Conservation (phyloP, 225 moss, liverwort and hornwort species). For the Pleurozium schreberi region DNA sequence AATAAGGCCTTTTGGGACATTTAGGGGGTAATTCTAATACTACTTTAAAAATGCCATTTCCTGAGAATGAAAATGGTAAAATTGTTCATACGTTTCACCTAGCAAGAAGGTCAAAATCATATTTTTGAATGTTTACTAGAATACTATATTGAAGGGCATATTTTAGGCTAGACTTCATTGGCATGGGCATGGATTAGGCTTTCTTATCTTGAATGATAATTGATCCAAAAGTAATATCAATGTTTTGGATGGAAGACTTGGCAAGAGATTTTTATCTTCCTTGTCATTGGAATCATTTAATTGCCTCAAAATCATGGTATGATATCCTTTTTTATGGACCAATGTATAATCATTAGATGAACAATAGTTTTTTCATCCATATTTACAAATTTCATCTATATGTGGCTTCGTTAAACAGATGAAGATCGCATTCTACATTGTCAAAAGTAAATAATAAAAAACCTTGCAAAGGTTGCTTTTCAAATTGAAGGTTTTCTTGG, state of each 20-base stretch:
- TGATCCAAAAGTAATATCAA: background rate
- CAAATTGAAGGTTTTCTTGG: background rate
- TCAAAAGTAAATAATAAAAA: background rate
- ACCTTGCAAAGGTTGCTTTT: background rate
- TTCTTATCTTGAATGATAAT: background rate
- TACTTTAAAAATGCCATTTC: background rate
- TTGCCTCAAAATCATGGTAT: background rate
- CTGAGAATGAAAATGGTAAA: background rate
- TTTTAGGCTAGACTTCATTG: background rate
- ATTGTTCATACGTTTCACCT: background rate
- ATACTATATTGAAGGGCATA: too few species aligned
- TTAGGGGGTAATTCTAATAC: background rate
- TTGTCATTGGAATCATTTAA: background rate
- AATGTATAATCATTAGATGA: background rate
- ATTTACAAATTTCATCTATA: background rate
- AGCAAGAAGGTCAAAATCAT: background rate
- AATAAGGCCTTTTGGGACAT: too few species aligned
- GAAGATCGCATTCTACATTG: background rate
- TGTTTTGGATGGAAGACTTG: background rate
- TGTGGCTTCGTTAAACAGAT: background rate
- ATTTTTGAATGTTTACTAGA: background rate
- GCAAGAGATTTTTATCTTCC: rapidly evolving
- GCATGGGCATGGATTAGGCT: rapidly evolving
- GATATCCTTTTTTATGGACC: background rate
- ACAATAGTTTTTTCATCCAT: background rate